Percentiles rank a stretch among this genome's conserved stretches.
Evolutionary conservation across 768 basidiomycete genomes (phyloP).

Genomic region (Psilocybe sp.): DNA sequence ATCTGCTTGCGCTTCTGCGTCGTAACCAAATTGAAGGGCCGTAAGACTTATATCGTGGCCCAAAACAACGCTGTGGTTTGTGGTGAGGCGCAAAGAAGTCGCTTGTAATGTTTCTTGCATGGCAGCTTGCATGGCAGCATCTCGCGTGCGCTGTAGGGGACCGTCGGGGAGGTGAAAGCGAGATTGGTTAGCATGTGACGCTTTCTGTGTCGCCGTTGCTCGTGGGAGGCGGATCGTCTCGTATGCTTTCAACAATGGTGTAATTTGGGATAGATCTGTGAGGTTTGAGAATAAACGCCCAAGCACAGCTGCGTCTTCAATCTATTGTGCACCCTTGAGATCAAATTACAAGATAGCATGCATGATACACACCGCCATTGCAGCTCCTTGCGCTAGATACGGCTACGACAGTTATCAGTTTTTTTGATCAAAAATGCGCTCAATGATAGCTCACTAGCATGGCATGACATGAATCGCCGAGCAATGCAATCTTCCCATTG

Average conservation of each 20-base stretch:
- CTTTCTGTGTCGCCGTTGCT: constrained; percentile 44
- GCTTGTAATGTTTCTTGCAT: constrained; percentile 38
- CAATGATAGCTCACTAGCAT: constrained; percentile 42
- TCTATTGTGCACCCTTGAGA: constrained; percentile 18
- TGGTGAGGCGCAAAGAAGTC: constrained; percentile 9
- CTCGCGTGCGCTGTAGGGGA: constrained; percentile 49
- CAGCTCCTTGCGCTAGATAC: constrained; percentile 53
- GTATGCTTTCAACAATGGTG: constrained; percentile 48
- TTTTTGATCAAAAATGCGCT: too few relatives aligned
- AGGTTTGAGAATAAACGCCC: constrained; percentile 52
- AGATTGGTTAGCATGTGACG: constrained; percentile 47
- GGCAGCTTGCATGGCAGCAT: constrained; percentile 45
- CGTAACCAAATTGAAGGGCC: constrained; percentile 46
- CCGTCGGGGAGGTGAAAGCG: constrained; percentile 62
- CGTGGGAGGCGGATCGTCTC: constrained; percentile 49
- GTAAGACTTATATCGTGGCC: constrained; percentile 56
- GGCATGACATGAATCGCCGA: constrained; percentile 58
- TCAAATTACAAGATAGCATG: background rate
- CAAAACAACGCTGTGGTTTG: constrained; percentile 41
- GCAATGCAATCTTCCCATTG: constrained; percentile 37
- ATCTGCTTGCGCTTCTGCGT: constrained; percentile 50
- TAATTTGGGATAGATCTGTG: constrained; percentile 38
- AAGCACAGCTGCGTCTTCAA: constrained; percentile 51
- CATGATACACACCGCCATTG: constrained; percentile 41
- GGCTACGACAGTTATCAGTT: constrained; percentile 30